Conservation (phyloP, 192 early-diverging fungal genomes). For the Lunasporangiospora selenospora region DNA sequence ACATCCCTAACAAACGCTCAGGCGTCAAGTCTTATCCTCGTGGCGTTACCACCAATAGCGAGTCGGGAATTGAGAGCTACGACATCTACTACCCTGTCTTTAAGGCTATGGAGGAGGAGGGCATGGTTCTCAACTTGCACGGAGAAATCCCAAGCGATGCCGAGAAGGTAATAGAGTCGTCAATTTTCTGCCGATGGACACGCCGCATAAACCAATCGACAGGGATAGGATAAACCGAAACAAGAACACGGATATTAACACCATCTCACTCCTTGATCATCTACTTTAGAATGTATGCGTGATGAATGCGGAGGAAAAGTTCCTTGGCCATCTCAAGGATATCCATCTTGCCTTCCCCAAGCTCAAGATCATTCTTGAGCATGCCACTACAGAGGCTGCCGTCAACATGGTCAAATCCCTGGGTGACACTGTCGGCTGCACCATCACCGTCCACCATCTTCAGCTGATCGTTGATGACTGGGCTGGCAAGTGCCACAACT, state of each 20-base stretch:
- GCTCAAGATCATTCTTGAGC: slow-evolving; percentile 95
- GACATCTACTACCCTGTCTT: slow-evolving; percentile 94
- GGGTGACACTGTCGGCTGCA: slow-evolving; percentile 91
- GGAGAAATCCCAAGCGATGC: slow-evolving; percentile 92
- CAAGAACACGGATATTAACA: neutral
- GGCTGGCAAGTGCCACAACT: slow-evolving; percentile 96
- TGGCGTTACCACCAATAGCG: slow-evolving; percentile 98
- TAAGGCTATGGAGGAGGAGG: slow-evolving; percentile 91
- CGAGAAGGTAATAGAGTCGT: slow-evolving; percentile 71
- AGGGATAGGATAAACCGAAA: neutral
- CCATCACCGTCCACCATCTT: slow-evolving; percentile 96
- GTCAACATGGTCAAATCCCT: slow-evolving; percentile 91
- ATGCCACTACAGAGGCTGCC: slow-evolving; percentile 94
- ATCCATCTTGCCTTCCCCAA: slow-evolving; percentile 92
- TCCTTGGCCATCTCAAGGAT: slow-evolving; percentile 84
- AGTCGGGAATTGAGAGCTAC: slow-evolving; percentile 92
- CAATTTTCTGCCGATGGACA: neutral
- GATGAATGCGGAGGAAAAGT: slow-evolving; percentile 95
- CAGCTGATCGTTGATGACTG: slow-evolving; percentile 94
- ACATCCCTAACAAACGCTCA: too few species aligned
- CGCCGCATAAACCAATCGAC: neutral
- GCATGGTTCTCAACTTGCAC: slow-evolving; percentile 95
- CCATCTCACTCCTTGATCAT: neutral
- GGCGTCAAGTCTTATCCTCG: slow-evolving; percentile 95
- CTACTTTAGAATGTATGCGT: slow-evolving; percentile 80